Evolutionary conservation across 2,329 filamentous ascomycete species (phyloP), one percentile per base, ranked within the genome.

Genomic region (Rhytidhysteron rufulum): DNA sequence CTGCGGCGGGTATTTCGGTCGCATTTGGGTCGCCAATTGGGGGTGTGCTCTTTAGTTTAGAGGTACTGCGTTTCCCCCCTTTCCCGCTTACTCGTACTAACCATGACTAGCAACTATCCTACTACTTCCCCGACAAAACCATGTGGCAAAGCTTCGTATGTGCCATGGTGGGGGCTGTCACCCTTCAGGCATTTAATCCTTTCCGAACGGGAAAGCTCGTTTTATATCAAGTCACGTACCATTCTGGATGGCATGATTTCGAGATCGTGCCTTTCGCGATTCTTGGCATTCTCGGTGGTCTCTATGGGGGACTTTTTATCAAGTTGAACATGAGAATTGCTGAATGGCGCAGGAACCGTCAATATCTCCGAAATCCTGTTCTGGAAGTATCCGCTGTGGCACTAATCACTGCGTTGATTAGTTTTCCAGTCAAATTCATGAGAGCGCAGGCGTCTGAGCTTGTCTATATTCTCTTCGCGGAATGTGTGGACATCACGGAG

Each of bases 61-160:
- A 95, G 70, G 82, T 85, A 68, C 50, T 62, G 40, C 31, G 5
- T n/a, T n/a, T n/a, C 18, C 15, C 18, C 9, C 17, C 15, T 22
- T 25, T 24, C n/a, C 17, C 7, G 24, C 19, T 42, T 18, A 13
- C 5, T 20, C 4, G 36, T 32, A 20, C 49, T 62, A 36, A 67
- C 35, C 16, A 13, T 36, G 18, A 22, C n/a, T 43, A 86, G 79
- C 88, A 95, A 77, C 73, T 97, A 3, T 95, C 89, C 1, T 97
- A 96, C 64, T 97, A 96, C 66, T 97, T 97, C 54, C 91, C 93
- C 0, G 91, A 97, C 68, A 97, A 97, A 67, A 97, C 93, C 8
- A 97, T 98, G 93, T 98, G 93, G 93, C 93, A 96, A 64, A 95
- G 89, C 57, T 98, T 98, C 59, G 93, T 98, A 30, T 97, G 93